Evolutionary conservation across 2,329 filamentous ascomycete species (phyloP).

Genomic region (Pseudogymnoascus sp.): DNA sequence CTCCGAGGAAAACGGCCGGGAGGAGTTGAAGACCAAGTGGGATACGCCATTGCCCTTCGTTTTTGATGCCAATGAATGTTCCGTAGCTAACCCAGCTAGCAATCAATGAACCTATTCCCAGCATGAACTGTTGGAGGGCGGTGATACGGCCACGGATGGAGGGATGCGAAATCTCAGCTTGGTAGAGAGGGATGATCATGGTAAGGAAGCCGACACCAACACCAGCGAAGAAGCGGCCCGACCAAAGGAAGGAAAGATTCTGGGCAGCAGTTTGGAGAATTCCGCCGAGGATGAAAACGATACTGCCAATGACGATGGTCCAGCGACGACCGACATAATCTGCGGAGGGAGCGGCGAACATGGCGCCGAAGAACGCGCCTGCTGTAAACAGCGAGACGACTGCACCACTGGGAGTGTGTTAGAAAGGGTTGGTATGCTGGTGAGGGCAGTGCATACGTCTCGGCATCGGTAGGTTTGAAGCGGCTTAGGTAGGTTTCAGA

Average conservation of each 20-base stretch:
- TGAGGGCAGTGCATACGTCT: not conserved
- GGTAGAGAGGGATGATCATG: constrained; percentile 54
- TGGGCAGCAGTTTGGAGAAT: constrained; percentile 63
- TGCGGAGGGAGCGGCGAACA: constrained; percentile 58
- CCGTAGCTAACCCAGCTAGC: constrained; percentile 70
- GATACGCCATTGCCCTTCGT: constrained; percentile 20
- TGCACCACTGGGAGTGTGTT: constrained; percentile 43
- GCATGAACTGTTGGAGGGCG: constrained; percentile 73
- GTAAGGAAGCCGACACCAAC: constrained; percentile 44
- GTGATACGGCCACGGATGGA: constrained; percentile 68
- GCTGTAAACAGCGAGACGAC: constrained; percentile 73
- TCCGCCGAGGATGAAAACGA: constrained; percentile 66
- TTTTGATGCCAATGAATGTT: constrained; percentile 21
- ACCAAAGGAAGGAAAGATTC: constrained; percentile 53
- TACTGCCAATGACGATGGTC: constrained; percentile 64
- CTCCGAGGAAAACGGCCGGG: constrained; percentile 46
- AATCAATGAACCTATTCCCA: constrained; percentile 64
- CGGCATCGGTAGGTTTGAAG: constrained; percentile 27
- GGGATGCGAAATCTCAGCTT: constrained; percentile 72
- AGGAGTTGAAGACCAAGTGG: constrained; percentile 47
- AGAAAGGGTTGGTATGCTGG: not conserved
- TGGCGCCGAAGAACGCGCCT: constrained; percentile 51
- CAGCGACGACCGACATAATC: constrained; percentile 63
- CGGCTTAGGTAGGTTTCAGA: constrained; percentile 35
- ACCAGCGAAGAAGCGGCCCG: constrained; percentile 62